Evolutionary conservation across 441 rosid species (phyloP).

Genomic region (Lepidium campestre): DNA sequence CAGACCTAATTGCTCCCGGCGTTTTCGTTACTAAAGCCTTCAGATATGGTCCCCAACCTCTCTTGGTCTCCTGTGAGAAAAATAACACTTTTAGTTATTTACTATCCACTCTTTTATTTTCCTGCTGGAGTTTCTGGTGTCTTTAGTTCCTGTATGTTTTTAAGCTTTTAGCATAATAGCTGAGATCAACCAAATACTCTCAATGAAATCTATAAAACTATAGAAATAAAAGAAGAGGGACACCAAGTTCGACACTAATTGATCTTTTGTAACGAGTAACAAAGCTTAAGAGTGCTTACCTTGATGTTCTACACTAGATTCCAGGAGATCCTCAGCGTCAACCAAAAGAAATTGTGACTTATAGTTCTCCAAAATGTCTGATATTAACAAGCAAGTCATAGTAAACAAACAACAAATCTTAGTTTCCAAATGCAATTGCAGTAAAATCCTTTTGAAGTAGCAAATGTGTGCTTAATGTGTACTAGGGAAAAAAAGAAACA

Average conservation of each 20-base stretch:
- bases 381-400: conserved; percentile 6
- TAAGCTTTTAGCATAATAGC: not conserved
- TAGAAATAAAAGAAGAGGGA: not conserved
- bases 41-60: conserved; percentile 75
- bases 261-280: not conserved
- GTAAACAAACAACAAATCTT: not conserved
- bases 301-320: conserved; percentile 69
- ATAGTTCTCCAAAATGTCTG: conserved; percentile 77
- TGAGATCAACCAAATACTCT: not conserved
- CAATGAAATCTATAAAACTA: not conserved
- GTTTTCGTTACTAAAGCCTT: conserved; percentile 73
- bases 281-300: conserved; percentile 35
- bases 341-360: conserved; percentile 68
- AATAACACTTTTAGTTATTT: not conserved
- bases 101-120: not conserved
- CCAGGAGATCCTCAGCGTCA: conserved; percentile 58
- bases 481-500: not conserved
- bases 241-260: not conserved
- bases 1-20: conserved; percentile 52
- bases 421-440: not conserved
- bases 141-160: not conserved
- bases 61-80: conserved; percentile 54
- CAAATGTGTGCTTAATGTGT: not conserved
- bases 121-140: conserved; percentile 8
- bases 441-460: not conserved